These are phyloP conservation scores for Talaromyces borbonicus DNA, from an alignment of 495 filamentous ascomycete species.

Conservation along the genomic window DNA sequence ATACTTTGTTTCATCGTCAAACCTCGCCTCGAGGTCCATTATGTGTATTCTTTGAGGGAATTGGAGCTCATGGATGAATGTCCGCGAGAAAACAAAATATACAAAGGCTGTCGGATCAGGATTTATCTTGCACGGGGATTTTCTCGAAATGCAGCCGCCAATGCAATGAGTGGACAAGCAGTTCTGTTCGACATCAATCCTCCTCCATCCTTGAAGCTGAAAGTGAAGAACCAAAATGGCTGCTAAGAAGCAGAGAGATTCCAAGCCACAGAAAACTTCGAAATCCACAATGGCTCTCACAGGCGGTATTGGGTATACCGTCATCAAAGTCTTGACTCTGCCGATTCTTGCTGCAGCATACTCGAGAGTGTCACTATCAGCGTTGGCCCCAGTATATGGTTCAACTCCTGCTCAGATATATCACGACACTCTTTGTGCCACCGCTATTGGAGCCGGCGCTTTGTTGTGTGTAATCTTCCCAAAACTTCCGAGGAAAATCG, in stretches of 20 bases:
- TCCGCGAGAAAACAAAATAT: too few species aligned
- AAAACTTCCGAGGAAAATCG: conserved; percentile 17
- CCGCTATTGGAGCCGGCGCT: conserved; percentile 54
- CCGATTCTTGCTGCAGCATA: conserved; percentile 62
- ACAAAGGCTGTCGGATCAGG: too few species aligned
- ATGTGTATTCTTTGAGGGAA: too few species aligned
- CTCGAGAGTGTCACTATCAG: conserved; percentile 64
- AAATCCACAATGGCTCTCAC: neutral
- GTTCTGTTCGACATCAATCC: too few species aligned
- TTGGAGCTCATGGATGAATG: too few species aligned
- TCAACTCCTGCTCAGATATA: conserved; percentile 61
- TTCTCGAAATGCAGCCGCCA: too few species aligned
- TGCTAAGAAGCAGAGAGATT: neutral
- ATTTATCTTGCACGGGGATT: too few species aligned
- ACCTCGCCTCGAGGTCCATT: too few species aligned
- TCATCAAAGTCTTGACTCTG: conserved; percentile 28
- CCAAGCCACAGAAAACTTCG: neutral
- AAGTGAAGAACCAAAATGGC: neutral
- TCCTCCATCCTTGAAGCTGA: too few species aligned
- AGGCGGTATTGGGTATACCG: neutral
- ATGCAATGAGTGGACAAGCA: too few species aligned
- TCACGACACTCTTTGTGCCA: conserved; percentile 55
- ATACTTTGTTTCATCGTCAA: too few species aligned
- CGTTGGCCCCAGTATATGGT: conserved; percentile 78
- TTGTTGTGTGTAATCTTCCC: conserved; percentile 41